Evolutionary conservation across 371 early-diverging fungal species (phyloP), one percentile per base, ranked within the genome.

Genomic region (Sporodiniella umbellata): DNA sequence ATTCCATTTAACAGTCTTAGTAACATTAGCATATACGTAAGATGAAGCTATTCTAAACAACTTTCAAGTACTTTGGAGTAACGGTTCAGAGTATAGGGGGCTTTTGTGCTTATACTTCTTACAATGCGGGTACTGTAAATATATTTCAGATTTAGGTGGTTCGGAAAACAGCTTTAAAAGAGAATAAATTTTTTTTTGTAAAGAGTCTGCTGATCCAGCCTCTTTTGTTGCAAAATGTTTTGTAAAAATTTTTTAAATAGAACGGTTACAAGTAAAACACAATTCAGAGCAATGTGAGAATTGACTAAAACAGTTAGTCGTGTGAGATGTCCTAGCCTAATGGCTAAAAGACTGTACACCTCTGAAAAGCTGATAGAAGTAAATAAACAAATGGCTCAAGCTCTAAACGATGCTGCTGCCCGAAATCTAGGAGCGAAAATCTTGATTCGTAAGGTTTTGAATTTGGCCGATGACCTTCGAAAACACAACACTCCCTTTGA

Each of bases 381-480:
- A 21, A 53, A 59, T n/a, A 3, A 49, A 8, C 24, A 59, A 25
- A 59, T 59, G 59, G 31, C 33, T 21, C 38, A 28, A 10, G 45
- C 54, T 1, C 25, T 59, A 0, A 49, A 59, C 26, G 26, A 49
- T 25, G 26, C 59, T 15, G 19, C 50, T 14, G 40, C 38, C 4
- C 30, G 50, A 15, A 44, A 48, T 21, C 24, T 35, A 4, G 45
- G 40, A 0, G 5, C 15, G 25, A n/a, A 26, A 31, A 33, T 17
- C 7, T 53, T 57, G 4, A 11, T 64, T 0, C 28, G 23, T 8
- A 33, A 22, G 14, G 26, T 58, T 2, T 42, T 62, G 10, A 31
- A 33, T 11, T 42, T 66, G 2, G 54, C 51, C 5, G 25, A 53
- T n/a, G 31, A 53, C 30, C 51, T 71, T 12, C 43, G 31, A 24